Conservation (phyloP, 2,329 filamentous ascomycete genomes). For the Hypoxylon sp. region DNA sequence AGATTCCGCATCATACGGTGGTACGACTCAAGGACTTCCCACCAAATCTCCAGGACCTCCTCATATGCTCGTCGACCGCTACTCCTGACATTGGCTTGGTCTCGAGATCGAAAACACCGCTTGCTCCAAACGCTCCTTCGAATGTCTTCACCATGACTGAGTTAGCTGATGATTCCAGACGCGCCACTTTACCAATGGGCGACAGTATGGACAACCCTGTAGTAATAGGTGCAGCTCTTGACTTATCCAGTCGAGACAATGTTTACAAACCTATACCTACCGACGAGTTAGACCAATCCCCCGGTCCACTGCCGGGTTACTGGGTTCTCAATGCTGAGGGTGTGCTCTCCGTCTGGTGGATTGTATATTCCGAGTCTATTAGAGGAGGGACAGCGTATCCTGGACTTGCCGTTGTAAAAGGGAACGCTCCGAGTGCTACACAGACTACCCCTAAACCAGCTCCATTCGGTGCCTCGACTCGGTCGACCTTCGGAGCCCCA, state of each 20-base stretch:
- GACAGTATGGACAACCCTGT: slow-evolving; percentile 77
- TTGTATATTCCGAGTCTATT: slow-evolving; percentile 90
- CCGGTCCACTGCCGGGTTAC: slow-evolving; percentile 83
- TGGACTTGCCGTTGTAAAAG: slow-evolving; percentile 68
- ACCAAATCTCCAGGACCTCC: slow-evolving; percentile 81
- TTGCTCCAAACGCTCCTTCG: slow-evolving; percentile 70
- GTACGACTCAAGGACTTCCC: slow-evolving; percentile 82
- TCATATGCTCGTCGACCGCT: slow-evolving; percentile 85
- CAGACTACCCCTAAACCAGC: slow-evolving; percentile 51
- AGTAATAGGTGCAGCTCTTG: slow-evolving; percentile 82
- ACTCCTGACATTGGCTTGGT: slow-evolving; percentile 83
- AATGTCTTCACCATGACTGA: slow-evolving; percentile 80
- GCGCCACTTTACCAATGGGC: slow-evolving; percentile 80
- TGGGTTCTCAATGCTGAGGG: slow-evolving; percentile 92
- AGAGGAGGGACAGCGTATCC: slow-evolving; percentile 78
- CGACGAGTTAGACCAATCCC: slow-evolving; percentile 82
- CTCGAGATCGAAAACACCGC: slow-evolving; percentile 75
- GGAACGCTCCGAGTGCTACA: slow-evolving; percentile 48
- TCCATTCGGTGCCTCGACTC: slow-evolving; percentile 40
- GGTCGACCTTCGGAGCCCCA: slow-evolving; percentile 57
- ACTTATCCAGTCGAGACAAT: slow-evolving; percentile 84
- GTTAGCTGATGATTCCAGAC: slow-evolving; percentile 77
- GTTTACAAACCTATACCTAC: slow-evolving; percentile 81
- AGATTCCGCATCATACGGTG: slow-evolving; percentile 80
- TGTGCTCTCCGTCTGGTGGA: slow-evolving; percentile 86